Conservation (phyloP, 495 filamentous ascomycete genomes). For the Penicillium waksmanii region DNA sequence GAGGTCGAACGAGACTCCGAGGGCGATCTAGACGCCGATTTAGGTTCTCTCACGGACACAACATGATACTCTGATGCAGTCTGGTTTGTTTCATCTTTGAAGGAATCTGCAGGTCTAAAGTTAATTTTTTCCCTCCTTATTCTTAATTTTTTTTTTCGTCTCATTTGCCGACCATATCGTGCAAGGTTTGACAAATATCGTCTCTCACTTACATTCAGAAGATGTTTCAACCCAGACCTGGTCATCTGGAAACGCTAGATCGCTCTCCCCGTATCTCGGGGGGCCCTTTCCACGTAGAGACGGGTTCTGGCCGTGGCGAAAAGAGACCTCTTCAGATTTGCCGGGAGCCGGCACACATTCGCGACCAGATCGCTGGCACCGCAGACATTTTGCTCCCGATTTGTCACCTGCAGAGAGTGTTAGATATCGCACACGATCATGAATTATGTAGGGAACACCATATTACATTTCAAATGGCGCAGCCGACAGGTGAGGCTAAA, state of each 20-base stretch:
- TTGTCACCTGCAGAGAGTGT: constrained; percentile 40
- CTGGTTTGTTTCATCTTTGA: constrained; percentile 48
- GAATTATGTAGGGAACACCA: not conserved
- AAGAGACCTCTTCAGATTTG: constrained; percentile 47
- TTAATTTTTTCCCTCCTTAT: not conserved
- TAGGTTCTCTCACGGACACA: constrained; percentile 26
- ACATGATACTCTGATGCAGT: constrained; percentile 48
- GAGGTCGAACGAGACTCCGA: constrained; percentile 33
- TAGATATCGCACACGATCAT: constrained; percentile 1
- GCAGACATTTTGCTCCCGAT: constrained; percentile 43
- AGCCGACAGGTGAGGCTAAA: constrained; percentile 49
- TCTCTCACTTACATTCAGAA: constrained; percentile 31
- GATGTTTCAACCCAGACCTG: constrained; percentile 42
- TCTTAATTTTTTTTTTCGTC: not conserved
- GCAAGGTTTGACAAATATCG: not conserved
- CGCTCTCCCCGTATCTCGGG: constrained; percentile 49
- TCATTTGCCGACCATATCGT: not conserved
- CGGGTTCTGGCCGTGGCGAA: constrained; percentile 50
- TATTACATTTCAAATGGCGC: constrained; percentile 51
- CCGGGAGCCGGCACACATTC: constrained; percentile 45
- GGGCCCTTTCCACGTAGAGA: constrained; percentile 44
- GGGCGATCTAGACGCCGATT: constrained; percentile 26
- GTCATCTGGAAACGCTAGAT: constrained; percentile 44
- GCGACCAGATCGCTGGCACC: constrained; percentile 48
- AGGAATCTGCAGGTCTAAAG: constrained; percentile 32